These are phyloP conservation scores for Pythium aphanidermatum DNA, from an alignment of 352 stramenopile genomes.

Conservation along the genomic window DNA sequence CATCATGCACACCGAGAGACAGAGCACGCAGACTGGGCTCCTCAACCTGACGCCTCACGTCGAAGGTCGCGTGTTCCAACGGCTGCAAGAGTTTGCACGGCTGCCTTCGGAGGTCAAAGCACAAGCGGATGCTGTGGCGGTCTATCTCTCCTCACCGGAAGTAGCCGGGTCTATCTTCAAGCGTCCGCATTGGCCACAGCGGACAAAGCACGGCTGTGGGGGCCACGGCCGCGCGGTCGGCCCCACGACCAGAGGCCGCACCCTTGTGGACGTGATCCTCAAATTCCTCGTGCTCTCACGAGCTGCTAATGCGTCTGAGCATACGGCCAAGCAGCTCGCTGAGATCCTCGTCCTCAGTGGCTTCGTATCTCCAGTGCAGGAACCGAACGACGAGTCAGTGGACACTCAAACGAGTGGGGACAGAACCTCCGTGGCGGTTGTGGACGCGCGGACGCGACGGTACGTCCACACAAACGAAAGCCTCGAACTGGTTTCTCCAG, in stretches of 20 bases:
- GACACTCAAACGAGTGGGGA: background rate
- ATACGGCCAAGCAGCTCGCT: constrained; percentile 21
- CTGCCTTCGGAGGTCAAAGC: constrained; percentile 12
- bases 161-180: constrained; percentile 16
- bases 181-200: constrained; percentile 2
- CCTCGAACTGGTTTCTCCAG: constrained; percentile 45
- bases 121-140: constrained; percentile 7
- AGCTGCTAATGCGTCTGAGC: constrained; percentile 16
- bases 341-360: constrained; percentile 28
- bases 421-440: background rate
- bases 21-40: constrained; percentile 7
- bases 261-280: constrained; percentile 27
- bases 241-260: constrained; percentile 29
- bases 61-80: constrained; percentile 27
- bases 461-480: constrained; percentile 27
- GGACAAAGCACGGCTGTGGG: background rate
- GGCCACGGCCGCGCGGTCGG: constrained; percentile 1
- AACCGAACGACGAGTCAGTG: constrained; percentile 12
- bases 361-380: constrained; percentile 25
- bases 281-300: constrained; percentile 19
- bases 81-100: constrained; percentile 18
- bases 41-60: constrained; percentile 3
- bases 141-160: constrained; percentile 7
- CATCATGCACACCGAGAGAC: constrained; percentile 5
- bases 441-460: constrained; percentile 1